phyloP scores from a whole-genome alignment of 2,329 filamentous ascomycete genomes.

The Fusarium musae region DNA sequence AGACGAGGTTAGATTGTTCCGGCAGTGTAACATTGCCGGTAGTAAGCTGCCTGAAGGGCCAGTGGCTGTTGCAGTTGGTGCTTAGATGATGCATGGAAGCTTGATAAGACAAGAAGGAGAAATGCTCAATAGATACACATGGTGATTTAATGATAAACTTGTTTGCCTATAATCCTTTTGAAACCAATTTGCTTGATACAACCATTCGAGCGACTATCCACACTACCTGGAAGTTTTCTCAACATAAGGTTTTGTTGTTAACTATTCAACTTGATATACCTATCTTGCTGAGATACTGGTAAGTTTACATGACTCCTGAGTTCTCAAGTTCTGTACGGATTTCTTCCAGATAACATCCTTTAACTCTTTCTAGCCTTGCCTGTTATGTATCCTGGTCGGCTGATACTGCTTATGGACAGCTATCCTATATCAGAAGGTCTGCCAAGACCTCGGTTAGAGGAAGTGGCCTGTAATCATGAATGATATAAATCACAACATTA shows the following conservation, averaged over 20 bases:
- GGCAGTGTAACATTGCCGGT: slow-evolving; percentile 83
- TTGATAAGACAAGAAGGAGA: neutral
- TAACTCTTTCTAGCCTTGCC: neutral
- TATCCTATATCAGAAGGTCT: too few relatives aligned
- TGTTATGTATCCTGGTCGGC: too few relatives aligned
- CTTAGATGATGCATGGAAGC: neutral
- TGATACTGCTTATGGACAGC: too few relatives aligned
- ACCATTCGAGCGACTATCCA: neutral
- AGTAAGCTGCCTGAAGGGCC: slow-evolving; percentile 67
- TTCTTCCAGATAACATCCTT: too few relatives aligned
- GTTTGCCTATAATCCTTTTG: neutral
- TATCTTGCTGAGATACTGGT: neutral
- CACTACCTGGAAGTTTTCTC: neutral
- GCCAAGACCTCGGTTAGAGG: too few relatives aligned
- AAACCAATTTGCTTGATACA: neutral
- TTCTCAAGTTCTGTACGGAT: too few relatives aligned
- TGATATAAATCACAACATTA: too few relatives aligned
- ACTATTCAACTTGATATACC: neutral
- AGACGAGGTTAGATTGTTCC: slow-evolving; percentile 78
- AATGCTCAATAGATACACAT: neutral
- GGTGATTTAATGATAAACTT: neutral
- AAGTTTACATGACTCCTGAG: neutral
- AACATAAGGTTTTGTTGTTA: neutral
- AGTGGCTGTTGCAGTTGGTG: neutral
- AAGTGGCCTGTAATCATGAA: too few relatives aligned